Evolutionary conservation across 163 green algal species (phyloP).

Genomic region (Coccomyxa subellipsoidea): DNA sequence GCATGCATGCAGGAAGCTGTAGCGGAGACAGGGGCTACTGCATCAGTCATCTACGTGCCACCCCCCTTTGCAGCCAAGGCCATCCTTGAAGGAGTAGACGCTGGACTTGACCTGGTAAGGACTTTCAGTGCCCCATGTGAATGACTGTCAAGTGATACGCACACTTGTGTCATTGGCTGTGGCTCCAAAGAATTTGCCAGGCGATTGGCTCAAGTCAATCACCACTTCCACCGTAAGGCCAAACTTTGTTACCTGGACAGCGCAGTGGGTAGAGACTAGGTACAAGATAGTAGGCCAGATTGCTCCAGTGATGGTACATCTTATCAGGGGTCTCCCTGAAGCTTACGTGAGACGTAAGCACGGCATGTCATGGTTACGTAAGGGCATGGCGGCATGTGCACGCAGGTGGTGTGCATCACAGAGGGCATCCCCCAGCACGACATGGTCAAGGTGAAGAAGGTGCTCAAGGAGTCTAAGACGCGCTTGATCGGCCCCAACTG

Average conservation of each 20-base stretch:
- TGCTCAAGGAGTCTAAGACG: constrained; percentile 81
- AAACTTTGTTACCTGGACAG: no score
- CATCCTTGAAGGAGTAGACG: constrained; percentile 92
- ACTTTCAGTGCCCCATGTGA: neutral
- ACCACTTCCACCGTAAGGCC: no score
- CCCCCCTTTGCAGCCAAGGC: constrained; percentile 89
- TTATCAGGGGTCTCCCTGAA: no score
- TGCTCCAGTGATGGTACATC: no score
- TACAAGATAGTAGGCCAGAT: no score
- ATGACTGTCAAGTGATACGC: no score
- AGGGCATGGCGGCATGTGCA: neutral
- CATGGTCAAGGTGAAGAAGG: constrained; percentile 76
- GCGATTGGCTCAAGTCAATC: no score
- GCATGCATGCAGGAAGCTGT: constrained; percentile 61
- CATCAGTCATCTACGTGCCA: constrained; percentile 95
- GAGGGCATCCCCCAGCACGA: constrained; percentile 84
- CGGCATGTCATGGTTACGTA: no score
- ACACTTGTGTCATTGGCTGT: no score
- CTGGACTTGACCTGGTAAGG: constrained; percentile 81
- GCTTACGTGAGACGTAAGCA: no score
- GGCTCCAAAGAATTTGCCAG: no score
- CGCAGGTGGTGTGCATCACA: constrained; percentile 94
- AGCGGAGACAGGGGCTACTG: constrained; percentile 78
- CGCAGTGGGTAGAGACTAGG: no score
- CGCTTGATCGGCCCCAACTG: constrained; percentile 98